phyloP scores from a whole-genome alignment of 345 rosid species.

The Corchorus capsularis region DNA sequence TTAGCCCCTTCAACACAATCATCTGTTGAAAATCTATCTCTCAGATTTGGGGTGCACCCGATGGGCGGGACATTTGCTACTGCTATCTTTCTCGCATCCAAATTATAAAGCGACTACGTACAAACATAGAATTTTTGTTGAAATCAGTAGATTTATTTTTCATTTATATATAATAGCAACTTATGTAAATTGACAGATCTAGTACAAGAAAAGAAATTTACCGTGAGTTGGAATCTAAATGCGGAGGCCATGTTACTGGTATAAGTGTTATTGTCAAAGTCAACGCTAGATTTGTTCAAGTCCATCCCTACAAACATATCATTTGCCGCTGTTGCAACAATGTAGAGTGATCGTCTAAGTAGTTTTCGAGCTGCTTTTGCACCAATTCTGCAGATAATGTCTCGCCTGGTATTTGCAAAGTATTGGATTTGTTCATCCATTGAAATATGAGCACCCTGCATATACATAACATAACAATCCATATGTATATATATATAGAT shows the following conservation, averaged over 20 bases:
- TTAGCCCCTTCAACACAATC: neutral
- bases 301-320: too few species aligned
- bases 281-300: constrained; percentile 6
- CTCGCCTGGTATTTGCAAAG: constrained; percentile 40
- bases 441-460: constrained; percentile 54
- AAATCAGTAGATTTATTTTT: neutral
- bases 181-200: too few species aligned
- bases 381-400: constrained; percentile 37
- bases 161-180: too few species aligned
- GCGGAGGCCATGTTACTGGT: neutral
- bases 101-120: constrained; percentile 24
- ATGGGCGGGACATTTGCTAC: neutral
- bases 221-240: constrained; percentile 22
- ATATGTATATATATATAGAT: too few species aligned
- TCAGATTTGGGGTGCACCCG: constrained; percentile 9
- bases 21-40: neutral
- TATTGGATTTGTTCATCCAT: constrained; percentile 48
- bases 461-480: too few species aligned
- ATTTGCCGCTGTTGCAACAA: neutral
- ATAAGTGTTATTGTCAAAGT: neutral
- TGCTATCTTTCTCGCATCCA: constrained; percentile 29
- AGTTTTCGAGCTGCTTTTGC: constrained; percentile 36
- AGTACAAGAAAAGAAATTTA: neutral
- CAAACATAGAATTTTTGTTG: constrained; percentile 11
- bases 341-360: constrained; percentile 20